phyloP scores from a whole-genome alignment of 441 rosid genomes.

The Populus hybrid region DNA sequence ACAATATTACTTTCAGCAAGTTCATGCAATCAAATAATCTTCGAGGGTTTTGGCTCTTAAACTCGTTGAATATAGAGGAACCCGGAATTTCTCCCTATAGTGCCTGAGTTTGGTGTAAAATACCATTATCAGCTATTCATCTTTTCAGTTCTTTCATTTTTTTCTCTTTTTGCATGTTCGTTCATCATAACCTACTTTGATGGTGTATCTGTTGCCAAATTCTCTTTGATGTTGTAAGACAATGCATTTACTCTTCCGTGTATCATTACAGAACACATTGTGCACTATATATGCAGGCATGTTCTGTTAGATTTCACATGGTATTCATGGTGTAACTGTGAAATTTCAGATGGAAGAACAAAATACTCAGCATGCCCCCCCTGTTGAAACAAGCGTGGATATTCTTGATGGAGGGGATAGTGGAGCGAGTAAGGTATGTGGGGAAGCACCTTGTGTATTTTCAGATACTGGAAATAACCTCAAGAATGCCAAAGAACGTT shows the following conservation, averaged over 20 bases:
- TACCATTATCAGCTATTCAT: no score
- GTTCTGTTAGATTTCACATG: not conserved
- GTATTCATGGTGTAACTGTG: slow-evolving; percentile 9
- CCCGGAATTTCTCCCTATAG: not conserved
- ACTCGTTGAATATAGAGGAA: not conserved
- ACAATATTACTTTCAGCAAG: not conserved
- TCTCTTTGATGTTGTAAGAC: not conserved
- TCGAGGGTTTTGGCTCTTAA: not conserved
- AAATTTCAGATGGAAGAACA: slow-evolving; percentile 45
- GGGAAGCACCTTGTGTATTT: slow-evolving; percentile 57
- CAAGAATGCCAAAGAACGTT: slow-evolving; percentile 51
- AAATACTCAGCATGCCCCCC: slow-evolving; percentile 32
- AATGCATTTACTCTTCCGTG: not conserved
- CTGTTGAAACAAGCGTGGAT: slow-evolving; percentile 44
- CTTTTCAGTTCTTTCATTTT: no score
- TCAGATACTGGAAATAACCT: slow-evolving; percentile 16
- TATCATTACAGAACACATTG: not conserved
- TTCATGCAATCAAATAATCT: not conserved
- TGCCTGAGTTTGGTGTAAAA: not conserved
- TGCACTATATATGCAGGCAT: not conserved
- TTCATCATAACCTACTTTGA: not conserved
- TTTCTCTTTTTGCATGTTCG: not conserved
- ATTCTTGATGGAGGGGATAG: slow-evolving; percentile 26
- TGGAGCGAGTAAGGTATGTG: slow-evolving; percentile 40
- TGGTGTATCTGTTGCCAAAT: not conserved